Percentiles rank a stretch among this genome's conserved stretches.
These are phyloP conservation scores for Alternaria sp. DNA, from an alignment of 2,329 filamentous ascomycete species.

Conservation along the genomic window DNA sequence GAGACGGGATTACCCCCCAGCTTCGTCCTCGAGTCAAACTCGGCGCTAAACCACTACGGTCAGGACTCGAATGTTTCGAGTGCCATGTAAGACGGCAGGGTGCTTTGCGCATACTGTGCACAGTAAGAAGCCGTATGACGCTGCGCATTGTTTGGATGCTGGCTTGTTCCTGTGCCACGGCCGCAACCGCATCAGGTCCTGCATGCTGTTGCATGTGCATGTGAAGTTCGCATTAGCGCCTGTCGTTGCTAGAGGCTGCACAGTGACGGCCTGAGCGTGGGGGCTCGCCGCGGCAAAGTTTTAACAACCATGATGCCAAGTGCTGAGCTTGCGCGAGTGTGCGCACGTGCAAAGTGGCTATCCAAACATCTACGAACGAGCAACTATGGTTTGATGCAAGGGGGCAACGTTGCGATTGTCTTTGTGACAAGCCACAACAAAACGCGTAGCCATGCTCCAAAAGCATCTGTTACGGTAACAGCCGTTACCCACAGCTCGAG, in stretches of 20 bases:
- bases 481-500: background rate
- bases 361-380: background rate
- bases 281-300: slow-evolving; percentile 1
- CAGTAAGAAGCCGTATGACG: slow-evolving; percentile 13
- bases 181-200: slow-evolving; percentile 17
- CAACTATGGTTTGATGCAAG: background rate
- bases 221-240: slow-evolving; percentile 18
- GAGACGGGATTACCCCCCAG: slow-evolving; percentile 15
- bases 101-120: slow-evolving; percentile 12
- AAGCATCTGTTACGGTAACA: background rate
- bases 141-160: slow-evolving; percentile 18
- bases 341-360: slow-evolving; percentile 1
- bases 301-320: background rate
- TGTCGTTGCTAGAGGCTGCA: slow-evolving; percentile 11
- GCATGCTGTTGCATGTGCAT: slow-evolving; percentile 21
- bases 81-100: slow-evolving; percentile 15
- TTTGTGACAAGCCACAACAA: background rate
- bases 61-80: slow-evolving; percentile 19
- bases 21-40: slow-evolving; percentile 12
- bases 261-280: slow-evolving; percentile 21
- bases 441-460: background rate
- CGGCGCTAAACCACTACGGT: slow-evolving; percentile 18
- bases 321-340: background rate
- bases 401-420: background rate
- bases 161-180: slow-evolving; percentile 27